Evolutionary conservation across 805 yeast species (phyloP).

Genomic region (Ogataea nakhonphanomensis): DNA sequence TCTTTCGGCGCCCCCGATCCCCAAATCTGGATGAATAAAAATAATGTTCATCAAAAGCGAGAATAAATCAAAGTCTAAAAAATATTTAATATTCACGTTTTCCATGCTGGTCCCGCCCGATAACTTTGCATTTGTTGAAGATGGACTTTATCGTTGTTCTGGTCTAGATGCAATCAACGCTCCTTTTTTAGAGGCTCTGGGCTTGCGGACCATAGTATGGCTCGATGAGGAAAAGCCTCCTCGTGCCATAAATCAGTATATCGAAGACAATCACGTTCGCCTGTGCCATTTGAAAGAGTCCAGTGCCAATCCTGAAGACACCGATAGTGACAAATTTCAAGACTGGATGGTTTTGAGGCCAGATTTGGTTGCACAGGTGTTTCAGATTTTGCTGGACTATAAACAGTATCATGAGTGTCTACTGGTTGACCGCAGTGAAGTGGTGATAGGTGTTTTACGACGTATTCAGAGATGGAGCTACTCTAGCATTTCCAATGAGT

Average conservation of each 20-base stretch:
- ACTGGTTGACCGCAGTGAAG: slow-evolving; percentile 74
- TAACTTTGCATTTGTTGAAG: slow-evolving; percentile 87
- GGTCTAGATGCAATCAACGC: slow-evolving; percentile 71
- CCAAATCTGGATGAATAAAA: slow-evolving; percentile 91
- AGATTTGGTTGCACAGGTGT: slow-evolving; percentile 58
- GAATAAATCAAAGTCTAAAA: not conserved
- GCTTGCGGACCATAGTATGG: slow-evolving; percentile 63
- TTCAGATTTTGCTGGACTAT: slow-evolving; percentile 60
- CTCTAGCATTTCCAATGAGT: slow-evolving; percentile 80
- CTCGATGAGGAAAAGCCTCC: slow-evolving; percentile 87
- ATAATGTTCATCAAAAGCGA: slow-evolving; percentile 54
- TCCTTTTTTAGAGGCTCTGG: slow-evolving; percentile 73
- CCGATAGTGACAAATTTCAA: slow-evolving; percentile 26
- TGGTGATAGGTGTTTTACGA: slow-evolving; percentile 77
- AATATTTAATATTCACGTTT: not conserved
- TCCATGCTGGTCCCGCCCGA: slow-evolving; percentile 88
- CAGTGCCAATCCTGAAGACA: slow-evolving; percentile 23
- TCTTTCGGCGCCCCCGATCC: slow-evolving; percentile 97
- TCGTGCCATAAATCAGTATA: slow-evolving; percentile 61
- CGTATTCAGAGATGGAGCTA: slow-evolving; percentile 87
- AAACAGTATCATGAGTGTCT: slow-evolving; percentile 62
- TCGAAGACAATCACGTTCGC: slow-evolving; percentile 53
- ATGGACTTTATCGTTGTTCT: slow-evolving; percentile 80
- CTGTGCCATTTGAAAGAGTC: slow-evolving; percentile 41
- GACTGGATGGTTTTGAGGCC: slow-evolving; percentile 79